Base-by-base conservation (phyloP, 441 rosid genomes). In the Populus hybrid region DNA sequence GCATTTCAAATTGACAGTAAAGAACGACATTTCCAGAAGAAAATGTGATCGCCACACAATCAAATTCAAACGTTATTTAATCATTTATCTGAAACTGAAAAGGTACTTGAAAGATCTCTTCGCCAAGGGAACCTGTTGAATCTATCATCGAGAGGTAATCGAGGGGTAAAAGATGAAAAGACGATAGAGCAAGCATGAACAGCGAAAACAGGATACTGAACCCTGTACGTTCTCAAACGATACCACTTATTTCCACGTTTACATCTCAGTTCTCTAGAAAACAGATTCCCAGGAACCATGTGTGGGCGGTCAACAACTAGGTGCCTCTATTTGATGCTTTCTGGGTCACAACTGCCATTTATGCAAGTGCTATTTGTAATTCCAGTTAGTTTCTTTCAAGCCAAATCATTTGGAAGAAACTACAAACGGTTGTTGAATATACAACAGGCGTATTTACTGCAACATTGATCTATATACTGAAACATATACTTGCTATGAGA, bases 371-470 rank as follows among this genome's bases (percentile, higher is more conserved):
- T 33, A n/a, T 33, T n/a, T 18, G 20, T 11, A 12, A 38, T 69
- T 69, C 53, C 72, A 35, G 9, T n/a, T 28, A 66, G 14, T 65
- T 33, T 14, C 18, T 26, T 66, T 29, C 9, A 3, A 14, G 40
- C 29, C 67, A 74, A 16, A 36, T 7, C 9, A 26, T 67, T 1
- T 18, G 14, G 56, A 69, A 69, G 28, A 10, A 72, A 6, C 29
- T 26, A 0, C 36, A 16, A 14, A 50, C 20, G 40, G 16, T 23
- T 18, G 56, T 61, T 63, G 40, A 33, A 21, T 68, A 76, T 33
- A 21, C 73, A 31, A 66, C 26, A 26, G 33, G n/a, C 61, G 69
- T 42, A 64, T 77, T 64, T 31, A 77, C 67, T 64, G 64, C 42
- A 21, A 21, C 21, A 10, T 42, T 63, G 33, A 21, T 63, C 33